A percentile compares a stretch with the other conserved stretches of the same genome.
These are phyloP conservation scores for Populus hybrid DNA, from an alignment of 441 rosid genomes.

Conservation along the genomic window DNA sequence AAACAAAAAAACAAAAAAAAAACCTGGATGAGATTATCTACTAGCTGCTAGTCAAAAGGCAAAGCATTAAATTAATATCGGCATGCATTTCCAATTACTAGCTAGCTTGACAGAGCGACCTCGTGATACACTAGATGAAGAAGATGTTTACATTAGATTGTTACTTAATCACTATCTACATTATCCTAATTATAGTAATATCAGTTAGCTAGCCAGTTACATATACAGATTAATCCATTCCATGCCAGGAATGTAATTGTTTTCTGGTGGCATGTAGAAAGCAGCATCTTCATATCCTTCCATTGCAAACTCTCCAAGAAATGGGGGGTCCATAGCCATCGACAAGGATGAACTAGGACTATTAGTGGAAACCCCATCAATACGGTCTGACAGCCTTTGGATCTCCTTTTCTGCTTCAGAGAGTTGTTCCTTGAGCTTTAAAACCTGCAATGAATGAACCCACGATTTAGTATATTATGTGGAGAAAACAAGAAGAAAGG, in stretches of 20 bases:
- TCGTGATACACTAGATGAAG: neutral
- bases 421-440: conserved; percentile 58
- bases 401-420: conserved; percentile 51
- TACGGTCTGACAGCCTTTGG: conserved; percentile 44
- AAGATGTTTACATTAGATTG: conserved; percentile 19
- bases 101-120: neutral
- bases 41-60: too few species aligned
- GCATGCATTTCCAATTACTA: neutral
- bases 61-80: too few species aligned
- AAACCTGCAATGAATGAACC: conserved; percentile 33
- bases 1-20: too few species aligned
- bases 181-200: neutral
- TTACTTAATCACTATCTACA: conserved; percentile 21
- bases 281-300: conserved; percentile 42
- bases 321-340: conserved; percentile 33
- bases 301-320: conserved; percentile 44
- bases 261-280: conserved; percentile 45
- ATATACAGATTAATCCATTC: conserved; percentile 43
- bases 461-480: neutral
- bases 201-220: conserved; percentile 3
- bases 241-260: conserved; percentile 37
- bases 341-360: conserved; percentile 54
- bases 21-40: too few species aligned
- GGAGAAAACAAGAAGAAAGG: neutral
- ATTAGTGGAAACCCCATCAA: conserved; percentile 45